Evolutionary conservation across 169 alveolate species (phyloP).

Genomic region (Amoebophrya sp.): DNA sequence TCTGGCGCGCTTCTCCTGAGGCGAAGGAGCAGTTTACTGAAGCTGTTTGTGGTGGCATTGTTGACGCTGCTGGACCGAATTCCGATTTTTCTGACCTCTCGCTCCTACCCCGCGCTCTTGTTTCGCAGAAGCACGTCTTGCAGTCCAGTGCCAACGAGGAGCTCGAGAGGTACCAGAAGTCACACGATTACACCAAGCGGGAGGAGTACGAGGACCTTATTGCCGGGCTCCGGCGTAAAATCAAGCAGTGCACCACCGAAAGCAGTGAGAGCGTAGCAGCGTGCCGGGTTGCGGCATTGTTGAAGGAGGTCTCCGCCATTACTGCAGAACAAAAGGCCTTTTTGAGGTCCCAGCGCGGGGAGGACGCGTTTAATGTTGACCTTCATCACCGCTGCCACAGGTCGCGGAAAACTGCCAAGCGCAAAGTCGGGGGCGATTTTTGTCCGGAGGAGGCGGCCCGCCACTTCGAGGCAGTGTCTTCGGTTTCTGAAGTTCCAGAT

Average conservation of each 20-base stretch:
- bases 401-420: background rate
- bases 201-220: background rate
- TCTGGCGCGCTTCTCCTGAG: background rate
- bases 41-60: no score
- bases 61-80: no score
- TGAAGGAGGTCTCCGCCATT: no score
- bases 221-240: background rate
- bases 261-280: no score
- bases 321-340: no score
- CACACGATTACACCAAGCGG: background rate
- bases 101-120: no score
- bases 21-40: background rate
- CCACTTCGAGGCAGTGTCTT: background rate
- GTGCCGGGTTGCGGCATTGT: no score
- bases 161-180: background rate
- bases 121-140: no score
- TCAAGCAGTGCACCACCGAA: no score
- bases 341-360: no score
- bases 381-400: background rate
- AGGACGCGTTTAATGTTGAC: background rate
- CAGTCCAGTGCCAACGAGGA: background rate
- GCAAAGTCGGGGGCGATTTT: background rate
- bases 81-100: no score
- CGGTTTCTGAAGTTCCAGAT: background rate
- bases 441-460: background rate